Evolutionary conservation across 129 eudicot genomes (phyloP).

Genomic region (Glebionis coronaria): DNA sequence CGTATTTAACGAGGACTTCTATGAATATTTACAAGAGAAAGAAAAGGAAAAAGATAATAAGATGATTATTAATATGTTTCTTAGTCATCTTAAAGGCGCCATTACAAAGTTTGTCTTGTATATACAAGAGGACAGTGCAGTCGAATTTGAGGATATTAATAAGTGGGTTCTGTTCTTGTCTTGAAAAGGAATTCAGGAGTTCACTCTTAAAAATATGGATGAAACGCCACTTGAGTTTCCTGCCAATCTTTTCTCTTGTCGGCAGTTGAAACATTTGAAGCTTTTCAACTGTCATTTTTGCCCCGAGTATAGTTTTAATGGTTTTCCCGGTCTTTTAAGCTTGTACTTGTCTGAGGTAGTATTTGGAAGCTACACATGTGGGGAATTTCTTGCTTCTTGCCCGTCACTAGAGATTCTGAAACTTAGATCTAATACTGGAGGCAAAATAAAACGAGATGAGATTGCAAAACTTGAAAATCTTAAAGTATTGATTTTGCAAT

Average conservation of each 20-base stretch:
- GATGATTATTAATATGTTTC: neutral
- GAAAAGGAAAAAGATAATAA: neutral
- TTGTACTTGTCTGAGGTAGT: neutral
- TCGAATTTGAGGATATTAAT: neutral
- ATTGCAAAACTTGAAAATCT: slow-evolving; percentile 18
- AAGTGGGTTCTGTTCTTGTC: neutral
- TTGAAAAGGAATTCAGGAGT: neutral
- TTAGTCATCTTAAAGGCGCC: neutral
- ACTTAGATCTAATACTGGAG: neutral
- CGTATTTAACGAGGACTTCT: no score
- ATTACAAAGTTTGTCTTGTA: neutral
- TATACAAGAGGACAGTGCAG: neutral
- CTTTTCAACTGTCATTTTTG: slow-evolving; percentile 1
- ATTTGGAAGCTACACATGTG: neutral
- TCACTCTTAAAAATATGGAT: neutral
- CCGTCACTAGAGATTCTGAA: neutral
- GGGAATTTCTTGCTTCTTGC: neutral
- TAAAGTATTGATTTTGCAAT: slow-evolving; percentile 2
- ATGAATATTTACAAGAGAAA: no score
- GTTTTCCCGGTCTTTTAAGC: slow-evolving; percentile 14
- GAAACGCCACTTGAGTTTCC: neutral
- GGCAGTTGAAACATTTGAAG: slow-evolving; percentile 6
- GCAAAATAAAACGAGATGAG: neutral
- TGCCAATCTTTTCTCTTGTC: slow-evolving; percentile 19
- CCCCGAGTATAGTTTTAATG: neutral